A percentile compares a stretch with the other conserved stretches of the same genome.
These are phyloP conservation scores for Aureobasidium lini DNA, from an alignment of 2,329 filamentous ascomycete genomes.

Conservation along the genomic window DNA sequence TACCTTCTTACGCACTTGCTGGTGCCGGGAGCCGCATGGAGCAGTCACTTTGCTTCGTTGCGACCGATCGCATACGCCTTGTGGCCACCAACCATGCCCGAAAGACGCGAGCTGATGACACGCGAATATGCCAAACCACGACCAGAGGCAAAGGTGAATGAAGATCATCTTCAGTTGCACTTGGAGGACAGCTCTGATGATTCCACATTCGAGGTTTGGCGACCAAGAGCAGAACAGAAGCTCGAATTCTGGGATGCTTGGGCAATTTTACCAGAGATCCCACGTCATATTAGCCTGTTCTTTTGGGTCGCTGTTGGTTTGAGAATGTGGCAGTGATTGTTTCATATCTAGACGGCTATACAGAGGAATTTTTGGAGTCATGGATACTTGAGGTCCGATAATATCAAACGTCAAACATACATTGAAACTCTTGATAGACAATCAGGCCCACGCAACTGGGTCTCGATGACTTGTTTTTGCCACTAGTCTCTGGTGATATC, in stretches of 20 bases:
- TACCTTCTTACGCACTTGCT: constrained; percentile 35
- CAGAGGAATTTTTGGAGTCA: too few relatives aligned
- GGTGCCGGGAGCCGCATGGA: constrained; percentile 55
- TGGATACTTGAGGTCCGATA: too few relatives aligned
- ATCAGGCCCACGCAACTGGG: too few relatives aligned
- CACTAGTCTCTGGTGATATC: too few relatives aligned
- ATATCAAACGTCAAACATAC: too few relatives aligned
- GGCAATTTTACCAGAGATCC: constrained; percentile 4
- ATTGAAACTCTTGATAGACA: too few relatives aligned
- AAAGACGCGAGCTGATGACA: constrained; percentile 49
- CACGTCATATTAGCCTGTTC: background rate
- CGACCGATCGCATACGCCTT: constrained; percentile 52
- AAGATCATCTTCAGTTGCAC: background rate
- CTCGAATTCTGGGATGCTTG: constrained; percentile 8
- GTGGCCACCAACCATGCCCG: constrained; percentile 51
- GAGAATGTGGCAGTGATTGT: background rate
- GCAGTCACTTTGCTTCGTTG: constrained; percentile 3
- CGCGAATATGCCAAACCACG: constrained; percentile 48
- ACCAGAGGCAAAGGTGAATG: background rate
- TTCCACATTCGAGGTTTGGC: constrained; percentile 1
- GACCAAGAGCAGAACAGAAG: constrained; percentile 6
- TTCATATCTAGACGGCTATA: background rate
- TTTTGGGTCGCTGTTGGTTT: constrained; percentile 1
- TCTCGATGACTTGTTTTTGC: too few relatives aligned
- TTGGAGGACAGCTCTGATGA: background rate